A percentile compares a stretch with the other conserved stretches of the same genome.
These are phyloP conservation scores for Penicillium sp. DNA, from an alignment of 2,329 filamentous ascomycete genomes.

Conservation along the genomic window DNA sequence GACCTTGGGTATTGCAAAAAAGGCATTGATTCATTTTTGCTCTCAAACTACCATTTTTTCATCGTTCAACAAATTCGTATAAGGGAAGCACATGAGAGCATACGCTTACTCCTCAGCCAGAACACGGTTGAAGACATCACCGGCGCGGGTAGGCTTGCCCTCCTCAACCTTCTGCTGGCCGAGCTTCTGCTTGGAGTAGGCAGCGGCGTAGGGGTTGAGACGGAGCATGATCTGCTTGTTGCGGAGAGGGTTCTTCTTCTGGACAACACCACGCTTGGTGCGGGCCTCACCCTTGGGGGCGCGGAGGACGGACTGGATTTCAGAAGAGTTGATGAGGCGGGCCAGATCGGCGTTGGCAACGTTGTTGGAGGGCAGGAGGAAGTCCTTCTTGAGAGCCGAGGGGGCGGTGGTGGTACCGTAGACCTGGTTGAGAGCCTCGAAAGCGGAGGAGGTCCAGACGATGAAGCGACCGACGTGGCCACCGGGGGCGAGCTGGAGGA, in stretches of 20 bases:
- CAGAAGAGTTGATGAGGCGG: conserved; percentile 98
- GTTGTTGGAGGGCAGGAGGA: conserved; percentile 89
- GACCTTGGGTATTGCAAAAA: conserved; percentile 34
- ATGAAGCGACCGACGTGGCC: conserved; percentile 99
- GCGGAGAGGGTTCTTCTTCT: conserved; percentile 99
- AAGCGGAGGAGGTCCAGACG: conserved; percentile 97
- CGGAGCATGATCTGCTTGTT: conserved; percentile 99
- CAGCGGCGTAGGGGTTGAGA: conserved; percentile 95
- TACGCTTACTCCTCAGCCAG: conserved; percentile 56
- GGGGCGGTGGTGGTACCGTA: conserved; percentile 92
- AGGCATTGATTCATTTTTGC: conserved; percentile 36
- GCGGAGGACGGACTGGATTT: conserved; percentile 94
- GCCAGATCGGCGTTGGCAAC: conserved; percentile 93
- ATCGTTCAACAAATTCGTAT: conserved; percentile 25
- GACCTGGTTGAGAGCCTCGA: conserved; percentile 94
- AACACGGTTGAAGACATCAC: conserved; percentile 58
- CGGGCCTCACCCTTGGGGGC: conserved; percentile 86
- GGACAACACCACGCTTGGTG: conserved; percentile 87
- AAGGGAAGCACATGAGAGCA: conserved; percentile 20
- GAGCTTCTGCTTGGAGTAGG: conserved; percentile 85
- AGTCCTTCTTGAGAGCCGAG: conserved; percentile 97
- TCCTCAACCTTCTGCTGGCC: conserved; percentile 69
- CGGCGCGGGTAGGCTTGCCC: conserved; percentile 63
- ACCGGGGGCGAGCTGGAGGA: conserved; percentile 98
- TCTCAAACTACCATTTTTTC: conserved; percentile 31